Evolutionary conservation across 495 filamentous ascomycete species (phyloP).

Genomic region (Cenococcum geophilum): DNA sequence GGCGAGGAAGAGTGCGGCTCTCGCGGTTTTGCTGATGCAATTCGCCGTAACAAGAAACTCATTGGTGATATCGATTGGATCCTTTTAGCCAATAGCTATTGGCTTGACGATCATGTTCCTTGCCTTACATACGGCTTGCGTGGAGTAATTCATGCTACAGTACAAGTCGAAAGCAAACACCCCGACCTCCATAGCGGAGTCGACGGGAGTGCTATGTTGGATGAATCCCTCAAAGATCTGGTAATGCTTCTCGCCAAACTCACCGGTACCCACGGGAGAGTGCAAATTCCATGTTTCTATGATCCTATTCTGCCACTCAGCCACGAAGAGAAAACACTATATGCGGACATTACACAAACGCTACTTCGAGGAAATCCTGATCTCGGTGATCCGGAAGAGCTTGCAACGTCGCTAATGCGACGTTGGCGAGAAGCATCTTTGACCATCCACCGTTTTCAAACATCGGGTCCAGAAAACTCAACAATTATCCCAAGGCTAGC

Average conservation of each 20-base stretch:
- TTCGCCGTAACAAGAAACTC: constrained; percentile 68
- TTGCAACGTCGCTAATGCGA: constrained; percentile 77
- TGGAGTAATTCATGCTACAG: constrained; percentile 89
- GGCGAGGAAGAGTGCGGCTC: constrained; percentile 96
- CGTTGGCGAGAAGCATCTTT: constrained; percentile 94
- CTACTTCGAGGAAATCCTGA: constrained; percentile 65
- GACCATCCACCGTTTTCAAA: constrained; percentile 87
- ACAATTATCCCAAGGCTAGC: constrained; percentile 84
- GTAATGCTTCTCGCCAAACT: constrained; percentile 72
- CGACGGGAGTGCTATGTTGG: constrained; percentile 79
- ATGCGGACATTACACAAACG: constrained; percentile 72
- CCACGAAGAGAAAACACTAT: constrained; percentile 68
- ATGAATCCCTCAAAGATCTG: constrained; percentile 86
- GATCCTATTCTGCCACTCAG: constrained; percentile 73
- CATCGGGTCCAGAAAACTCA: constrained; percentile 71
- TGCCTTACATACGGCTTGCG: constrained; percentile 92
- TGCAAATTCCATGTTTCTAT: constrained; percentile 73
- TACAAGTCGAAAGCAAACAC: constrained; percentile 75
- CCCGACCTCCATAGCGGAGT: constrained; percentile 94
- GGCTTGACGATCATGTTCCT: constrained; percentile 91
- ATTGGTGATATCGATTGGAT: constrained; percentile 93
- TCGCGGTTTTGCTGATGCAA: constrained; percentile 74
- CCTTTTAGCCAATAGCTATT: constrained; percentile 92
- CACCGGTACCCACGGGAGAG: constrained; percentile 59
- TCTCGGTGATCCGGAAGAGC: constrained; percentile 56